phyloP scores from a whole-genome alignment of 495 filamentous ascomycete genomes.

The Lasiosphaeriaceae sp. region DNA sequence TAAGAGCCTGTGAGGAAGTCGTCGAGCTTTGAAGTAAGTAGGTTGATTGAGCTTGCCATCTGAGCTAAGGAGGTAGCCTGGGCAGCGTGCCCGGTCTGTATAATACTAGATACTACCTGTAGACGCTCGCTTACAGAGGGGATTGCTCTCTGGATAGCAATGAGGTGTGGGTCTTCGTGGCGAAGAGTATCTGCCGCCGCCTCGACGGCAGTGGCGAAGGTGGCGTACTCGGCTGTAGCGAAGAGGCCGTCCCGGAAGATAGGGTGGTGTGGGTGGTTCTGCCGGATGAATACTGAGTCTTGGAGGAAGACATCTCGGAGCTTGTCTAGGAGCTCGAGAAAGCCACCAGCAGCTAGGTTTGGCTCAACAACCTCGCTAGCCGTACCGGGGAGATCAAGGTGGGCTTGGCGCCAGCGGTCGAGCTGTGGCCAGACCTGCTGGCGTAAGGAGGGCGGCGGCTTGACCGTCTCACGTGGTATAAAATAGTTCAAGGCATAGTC shows the following conservation, averaged over 20 bases:
- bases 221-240: too few relatives aligned
- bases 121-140: too few relatives aligned
- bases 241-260: too few relatives aligned
- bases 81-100: too few relatives aligned
- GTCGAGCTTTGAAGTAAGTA: background rate
- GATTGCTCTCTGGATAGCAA: too few relatives aligned
- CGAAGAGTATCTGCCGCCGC: too few relatives aligned
- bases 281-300: too few relatives aligned
- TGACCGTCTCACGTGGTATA: background rate
- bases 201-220: too few relatives aligned
- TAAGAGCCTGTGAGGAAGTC: background rate
- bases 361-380: background rate
- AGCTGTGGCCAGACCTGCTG: background rate
- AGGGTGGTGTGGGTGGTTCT: too few relatives aligned
- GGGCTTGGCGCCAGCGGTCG: background rate
- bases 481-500: background rate
- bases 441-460: background rate
- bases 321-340: background rate
- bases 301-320: too few relatives aligned
- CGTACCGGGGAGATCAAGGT: background rate
- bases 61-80: background rate
- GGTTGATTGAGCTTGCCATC: background rate
- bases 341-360: background rate
- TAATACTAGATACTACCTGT: too few relatives aligned
- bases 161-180: too few relatives aligned